Conservation (phyloP, 371 early-diverging fungal genomes). For the Mortierella sp. region DNA sequence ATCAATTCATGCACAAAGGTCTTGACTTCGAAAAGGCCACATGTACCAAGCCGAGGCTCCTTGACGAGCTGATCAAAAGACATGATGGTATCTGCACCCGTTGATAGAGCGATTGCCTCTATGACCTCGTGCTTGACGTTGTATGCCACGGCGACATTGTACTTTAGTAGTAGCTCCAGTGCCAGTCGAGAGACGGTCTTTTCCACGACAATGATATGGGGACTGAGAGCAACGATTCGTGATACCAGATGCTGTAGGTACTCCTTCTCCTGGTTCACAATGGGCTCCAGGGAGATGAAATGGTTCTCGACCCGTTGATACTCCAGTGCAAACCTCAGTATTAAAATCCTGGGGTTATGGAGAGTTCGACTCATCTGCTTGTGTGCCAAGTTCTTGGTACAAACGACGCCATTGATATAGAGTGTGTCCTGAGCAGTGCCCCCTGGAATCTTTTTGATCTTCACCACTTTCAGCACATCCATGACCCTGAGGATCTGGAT, state of each 20-base stretch:
- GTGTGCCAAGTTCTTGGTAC: constrained; percentile 89
- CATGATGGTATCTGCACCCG: constrained; percentile 82
- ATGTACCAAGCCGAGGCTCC: constrained; percentile 77
- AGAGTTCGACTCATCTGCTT: constrained; percentile 82
- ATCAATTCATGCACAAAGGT: constrained; percentile 81
- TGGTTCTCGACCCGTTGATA: constrained; percentile 86
- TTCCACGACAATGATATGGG: constrained; percentile 83
- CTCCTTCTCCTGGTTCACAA: constrained; percentile 86
- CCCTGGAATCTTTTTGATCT: constrained; percentile 93
- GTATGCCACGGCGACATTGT: constrained; percentile 79
- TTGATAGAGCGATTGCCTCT: constrained; percentile 83
- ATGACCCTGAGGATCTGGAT: constrained; percentile 83
- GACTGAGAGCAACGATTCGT: constrained; percentile 78
- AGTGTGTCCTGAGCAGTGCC: constrained; percentile 80
- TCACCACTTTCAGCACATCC: constrained; percentile 90
- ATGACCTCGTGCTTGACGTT: constrained; percentile 87
- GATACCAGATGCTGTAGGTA: constrained; percentile 81
- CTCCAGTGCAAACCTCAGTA: constrained; percentile 88
- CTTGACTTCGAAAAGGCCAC: constrained; percentile 77
- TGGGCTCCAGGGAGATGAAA: constrained; percentile 82
- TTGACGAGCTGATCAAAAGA: constrained; percentile 82
- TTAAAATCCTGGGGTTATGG: constrained; percentile 78
- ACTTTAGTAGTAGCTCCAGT: constrained; percentile 81
- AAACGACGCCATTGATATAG: constrained; percentile 86
- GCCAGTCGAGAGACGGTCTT: constrained; percentile 83